Percentiles rank a stretch among this genome's conserved stretches.
phyloP scores from a whole-genome alignment of 495 filamentous ascomycete genomes.

The Penicillium verhagenii region DNA sequence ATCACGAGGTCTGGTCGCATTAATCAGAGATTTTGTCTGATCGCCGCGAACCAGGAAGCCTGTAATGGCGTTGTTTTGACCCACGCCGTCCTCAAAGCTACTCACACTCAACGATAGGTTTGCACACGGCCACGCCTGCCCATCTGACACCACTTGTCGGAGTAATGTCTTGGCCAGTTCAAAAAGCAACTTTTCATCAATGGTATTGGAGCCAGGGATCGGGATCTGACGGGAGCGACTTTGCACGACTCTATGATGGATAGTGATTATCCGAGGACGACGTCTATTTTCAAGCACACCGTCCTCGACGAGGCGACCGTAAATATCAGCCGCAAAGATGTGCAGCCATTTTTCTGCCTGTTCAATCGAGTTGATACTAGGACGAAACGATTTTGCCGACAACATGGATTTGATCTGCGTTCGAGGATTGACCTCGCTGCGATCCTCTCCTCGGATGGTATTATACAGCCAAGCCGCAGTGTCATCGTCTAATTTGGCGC shows the following conservation, averaged over 20 bases:
- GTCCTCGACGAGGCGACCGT: slow-evolving; percentile 84
- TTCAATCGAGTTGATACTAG: slow-evolving; percentile 74
- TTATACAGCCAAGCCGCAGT: slow-evolving; percentile 87
- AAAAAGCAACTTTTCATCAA: slow-evolving; percentile 73
- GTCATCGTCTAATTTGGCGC: slow-evolving; percentile 77
- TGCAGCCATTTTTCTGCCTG: slow-evolving; percentile 84
- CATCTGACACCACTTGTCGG: slow-evolving; percentile 73
- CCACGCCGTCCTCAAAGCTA: slow-evolving; percentile 85
- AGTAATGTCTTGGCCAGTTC: slow-evolving; percentile 74
- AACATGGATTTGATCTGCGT: slow-evolving; percentile 97
- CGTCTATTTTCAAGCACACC: slow-evolving; percentile 87
- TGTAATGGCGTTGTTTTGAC: slow-evolving; percentile 81
- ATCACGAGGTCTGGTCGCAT: slow-evolving; percentile 15
- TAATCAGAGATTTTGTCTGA: slow-evolving; percentile 57
- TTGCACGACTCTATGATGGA: slow-evolving; percentile 73
- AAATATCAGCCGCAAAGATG: slow-evolving; percentile 93
- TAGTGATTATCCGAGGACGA: slow-evolving; percentile 76
- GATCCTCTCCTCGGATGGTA: slow-evolving; percentile 80
- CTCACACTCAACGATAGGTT: slow-evolving; percentile 82
- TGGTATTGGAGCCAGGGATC: slow-evolving; percentile 71
- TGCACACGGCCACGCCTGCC: slow-evolving; percentile 79
- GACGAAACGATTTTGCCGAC: slow-evolving; percentile 94
- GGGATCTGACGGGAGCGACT: slow-evolving; percentile 69
- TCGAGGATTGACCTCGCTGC: slow-evolving; percentile 83
- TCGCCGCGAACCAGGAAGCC: slow-evolving; percentile 79